Evolutionary conservation across 1,139 yeast genomes (phyloP), one percentile per base, ranked within the genome.

Genomic region (Komagataea norvegica): DNA sequence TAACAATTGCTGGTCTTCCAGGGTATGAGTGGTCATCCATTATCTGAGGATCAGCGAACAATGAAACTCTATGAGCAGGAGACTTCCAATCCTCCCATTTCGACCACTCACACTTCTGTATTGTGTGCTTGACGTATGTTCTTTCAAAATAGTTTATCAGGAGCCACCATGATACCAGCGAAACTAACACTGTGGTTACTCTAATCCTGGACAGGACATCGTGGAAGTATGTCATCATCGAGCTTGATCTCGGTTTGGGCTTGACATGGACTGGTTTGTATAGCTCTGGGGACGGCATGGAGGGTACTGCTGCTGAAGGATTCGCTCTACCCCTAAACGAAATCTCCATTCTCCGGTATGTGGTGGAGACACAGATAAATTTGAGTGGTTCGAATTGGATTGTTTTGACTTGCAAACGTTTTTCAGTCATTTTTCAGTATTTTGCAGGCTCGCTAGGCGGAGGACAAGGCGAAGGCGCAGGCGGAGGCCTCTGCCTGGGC

Each of bases 21-120:
- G 84, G 83, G 52, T 82, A 82, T 0, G 88, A 78, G 55, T 74
- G 70, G 8, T 69, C 79, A 55, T 91, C 97, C 48, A 89, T 83
- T 29, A 91, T 68, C 57, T 91, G 97, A 0, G 97, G 97, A 56
- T 91, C 98, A 0, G 96, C 97, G 31, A 86, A 68, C 14, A 91
- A 57, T 0, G 84, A 82, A 3, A 89, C 67, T 36, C 80, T 71
- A 48, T 80, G 79, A 0, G 87, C 77, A 1, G 51, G 46, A 0
- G 57, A 52, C 4, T 43, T 46, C 80, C 82, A 76, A 3, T 55
- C 35, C 45, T 81, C 87, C 87, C 89, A 79, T 0, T 57, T 56
- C 4, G 59, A 44, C 95, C 95, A 86, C 6, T 60, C 52, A 51
- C 95, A 87, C 29, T 57, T 51, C 3, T 55, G 52, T 18, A 85